Conservation (phyloP, 495 filamentous ascomycete genomes). For the Aspergillus baeticus region DNA sequence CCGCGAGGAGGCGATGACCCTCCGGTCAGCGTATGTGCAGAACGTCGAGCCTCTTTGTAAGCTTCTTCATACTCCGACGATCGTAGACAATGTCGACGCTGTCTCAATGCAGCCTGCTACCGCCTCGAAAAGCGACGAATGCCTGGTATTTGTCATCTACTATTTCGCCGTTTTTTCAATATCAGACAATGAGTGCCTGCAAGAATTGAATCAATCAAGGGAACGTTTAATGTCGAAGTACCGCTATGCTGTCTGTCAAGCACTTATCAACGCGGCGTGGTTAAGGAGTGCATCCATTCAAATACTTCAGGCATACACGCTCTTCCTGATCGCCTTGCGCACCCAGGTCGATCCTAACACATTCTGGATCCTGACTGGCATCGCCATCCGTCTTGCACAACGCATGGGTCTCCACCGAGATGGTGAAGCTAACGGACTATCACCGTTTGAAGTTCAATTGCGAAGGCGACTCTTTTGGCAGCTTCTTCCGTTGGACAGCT, state of each 20-base stretch:
- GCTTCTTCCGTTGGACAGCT: slow-evolving; percentile 39
- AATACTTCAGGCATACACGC: slow-evolving; percentile 33
- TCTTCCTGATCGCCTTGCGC: slow-evolving; percentile 32
- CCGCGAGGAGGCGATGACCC: slow-evolving; percentile 21
- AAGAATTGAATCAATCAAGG: slow-evolving; percentile 30
- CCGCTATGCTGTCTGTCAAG: slow-evolving; percentile 18
- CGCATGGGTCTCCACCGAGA: slow-evolving; percentile 51
- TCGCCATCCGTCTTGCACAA: slow-evolving; percentile 48
- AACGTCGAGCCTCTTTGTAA: slow-evolving; percentile 67
- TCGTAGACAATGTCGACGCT: slow-evolving; percentile 33
- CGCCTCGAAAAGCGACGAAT: slow-evolving; percentile 34
- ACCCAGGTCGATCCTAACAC: slow-evolving; percentile 32
- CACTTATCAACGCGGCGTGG: slow-evolving; percentile 32
- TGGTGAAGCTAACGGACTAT: slow-evolving; percentile 37
- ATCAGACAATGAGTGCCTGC: slow-evolving; percentile 29
- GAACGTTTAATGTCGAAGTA: slow-evolving; percentile 13
- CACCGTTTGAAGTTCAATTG: slow-evolving; percentile 49
- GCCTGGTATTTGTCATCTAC: slow-evolving; percentile 46
- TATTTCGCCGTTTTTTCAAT: slow-evolving; percentile 36
- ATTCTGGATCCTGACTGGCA: slow-evolving; percentile 39
- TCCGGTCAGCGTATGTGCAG: slow-evolving; percentile 62
- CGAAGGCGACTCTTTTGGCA: slow-evolving; percentile 49
- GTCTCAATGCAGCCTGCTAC: slow-evolving; percentile 25
- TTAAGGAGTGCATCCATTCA: slow-evolving; percentile 29
- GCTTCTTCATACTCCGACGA: slow-evolving; percentile 61